Base-by-base conservation (phyloP, 345 rosid genomes). In the Sisymbrium altissimum region DNA sequence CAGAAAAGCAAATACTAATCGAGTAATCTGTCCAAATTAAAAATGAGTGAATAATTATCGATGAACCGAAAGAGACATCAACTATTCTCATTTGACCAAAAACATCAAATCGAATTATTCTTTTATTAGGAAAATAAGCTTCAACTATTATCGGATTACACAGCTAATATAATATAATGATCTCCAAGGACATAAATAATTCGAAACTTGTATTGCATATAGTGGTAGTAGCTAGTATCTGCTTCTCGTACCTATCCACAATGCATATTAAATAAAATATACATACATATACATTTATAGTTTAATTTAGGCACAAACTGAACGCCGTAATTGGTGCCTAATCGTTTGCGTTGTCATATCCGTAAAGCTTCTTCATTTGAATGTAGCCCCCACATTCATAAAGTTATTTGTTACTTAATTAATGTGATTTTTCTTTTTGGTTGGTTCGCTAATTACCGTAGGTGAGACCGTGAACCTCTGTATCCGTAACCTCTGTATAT, bases 301-400 rank as follows among this genome's bases (percentile, higher is more conserved):
- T 49, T 55, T 11, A 36, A 46, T 40, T 46, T 58, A 40, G 62
- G 68, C 70, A 61, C 13, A 75, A 50, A 61, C 18, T 9, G 50
- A 41, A 9, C 49, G 71, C 75, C 80, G 54, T 55, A 63, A 76
- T 55, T 76, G 46, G 66, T 76, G 80, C 75, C 53, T 55, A 70
- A 55, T 64, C 33, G 60, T 35, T 32, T 70, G 63, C 50, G 45
- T 3, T 63, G 63, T 63, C 40, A 27, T 35, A 61, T 60, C 70
- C 70, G 18, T 33, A 54, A 62, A 75, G 54, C 36, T 49, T 56
- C 44, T 49, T 57, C 25, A 67, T 29, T 60, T 52, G 38, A 48
- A 52, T 57, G 35, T 59, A 57, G 11, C 44, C 44, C 48, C 44
- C 54, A 50, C 56, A 33, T 36, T 43, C 9, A 32, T 53, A 7